Evolutionary conservation across 2,329 filamentous ascomycete species (phyloP), one percentile per base, ranked within the genome.

Genomic region (Sarocladium strictum): DNA sequence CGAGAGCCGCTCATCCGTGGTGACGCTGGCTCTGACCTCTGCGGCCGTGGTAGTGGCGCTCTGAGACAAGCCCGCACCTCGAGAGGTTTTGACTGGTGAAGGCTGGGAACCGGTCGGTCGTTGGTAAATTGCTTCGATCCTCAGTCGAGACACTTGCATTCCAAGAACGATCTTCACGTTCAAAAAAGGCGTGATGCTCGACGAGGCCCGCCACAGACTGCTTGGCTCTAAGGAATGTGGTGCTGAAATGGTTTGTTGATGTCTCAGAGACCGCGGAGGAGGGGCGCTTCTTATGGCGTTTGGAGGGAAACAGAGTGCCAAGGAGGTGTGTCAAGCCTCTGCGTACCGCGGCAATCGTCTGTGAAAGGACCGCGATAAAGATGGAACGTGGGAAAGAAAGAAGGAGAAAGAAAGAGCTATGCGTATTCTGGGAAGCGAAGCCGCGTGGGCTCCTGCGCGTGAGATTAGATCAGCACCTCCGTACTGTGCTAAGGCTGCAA

Each of bases 91-190:
- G 32, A 53, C 32, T 53, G 50, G 50, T 27, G 33, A 40, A 27
- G 10, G 47, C 3, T 27, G 15, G 47, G 33, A 38, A 27, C 32
- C 33, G 35, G 50, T n/a, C 32, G 10, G 50, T 40, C 23, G 50
- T 23, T 29, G 32, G 50, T 24, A 53, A 53, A 24, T 53, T 53
- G 50, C 21, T 53, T 53, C 50, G 50, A 53, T 53, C 50, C 50
- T 38, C 33, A 53, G 50, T 33, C 50, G 50, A 53, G 50, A 53
- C 50, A 53, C 32, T 27, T 26, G 33, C 50, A 53, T 53, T 53
- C 50, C 50, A 53, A 27, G 33, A 38, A 40, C 26, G 50, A 53
- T 53, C 50, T 32, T 51, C 29, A 19, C 9, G 47, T 21, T 51
- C n/a, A 24, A 14, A 35, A 21, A 21, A 24, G 26, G 47, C 47